phyloP scores from a whole-genome alignment of 2,329 filamentous ascomycete species.

The Grosmannia clavigera region DNA sequence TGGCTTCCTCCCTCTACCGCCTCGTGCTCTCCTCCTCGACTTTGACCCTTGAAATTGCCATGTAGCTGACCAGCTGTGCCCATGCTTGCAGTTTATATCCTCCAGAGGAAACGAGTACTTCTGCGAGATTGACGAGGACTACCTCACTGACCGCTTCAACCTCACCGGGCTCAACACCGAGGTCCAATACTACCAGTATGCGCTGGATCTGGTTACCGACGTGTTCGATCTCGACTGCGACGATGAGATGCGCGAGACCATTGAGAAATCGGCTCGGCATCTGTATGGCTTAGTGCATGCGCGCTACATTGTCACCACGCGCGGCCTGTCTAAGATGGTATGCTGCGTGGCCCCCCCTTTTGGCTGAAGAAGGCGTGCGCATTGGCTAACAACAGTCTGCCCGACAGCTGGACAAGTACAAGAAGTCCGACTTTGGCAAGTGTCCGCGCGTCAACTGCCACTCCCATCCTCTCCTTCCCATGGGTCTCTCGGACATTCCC shows the following conservation, averaged over 20 bases:
- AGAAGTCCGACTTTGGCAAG: slow-evolving; percentile 95
- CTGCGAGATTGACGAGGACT: slow-evolving; percentile 98
- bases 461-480: slow-evolving; percentile 82
- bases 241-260: slow-evolving; percentile 94
- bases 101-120: slow-evolving; percentile 98
- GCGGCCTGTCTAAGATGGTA: slow-evolving; percentile 94
- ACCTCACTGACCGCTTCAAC: slow-evolving; percentile 96
- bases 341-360: slow-evolving; percentile 11
- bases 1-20: background rate
- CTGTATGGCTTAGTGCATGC: slow-evolving; percentile 94
- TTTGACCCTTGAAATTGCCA: background rate
- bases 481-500: slow-evolving; percentile 83
- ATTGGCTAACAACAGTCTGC: too few species aligned
- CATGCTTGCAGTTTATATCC: slow-evolving; percentile 69
- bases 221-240: slow-evolving; percentile 98
- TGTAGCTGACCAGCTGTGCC: background rate
- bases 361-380: background rate
- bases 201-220: slow-evolving; percentile 90
- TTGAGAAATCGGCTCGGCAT: slow-evolving; percentile 92
- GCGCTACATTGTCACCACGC: slow-evolving; percentile 89
- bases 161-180: slow-evolving; percentile 93
- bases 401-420: slow-evolving; percentile 91
- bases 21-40: slow-evolving; percentile 1
- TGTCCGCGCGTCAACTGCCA: slow-evolving; percentile 94
- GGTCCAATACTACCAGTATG: slow-evolving; percentile 98